phyloP scores from a whole-genome alignment of 148 eudicot species.

The Euryodendron excelsum region DNA sequence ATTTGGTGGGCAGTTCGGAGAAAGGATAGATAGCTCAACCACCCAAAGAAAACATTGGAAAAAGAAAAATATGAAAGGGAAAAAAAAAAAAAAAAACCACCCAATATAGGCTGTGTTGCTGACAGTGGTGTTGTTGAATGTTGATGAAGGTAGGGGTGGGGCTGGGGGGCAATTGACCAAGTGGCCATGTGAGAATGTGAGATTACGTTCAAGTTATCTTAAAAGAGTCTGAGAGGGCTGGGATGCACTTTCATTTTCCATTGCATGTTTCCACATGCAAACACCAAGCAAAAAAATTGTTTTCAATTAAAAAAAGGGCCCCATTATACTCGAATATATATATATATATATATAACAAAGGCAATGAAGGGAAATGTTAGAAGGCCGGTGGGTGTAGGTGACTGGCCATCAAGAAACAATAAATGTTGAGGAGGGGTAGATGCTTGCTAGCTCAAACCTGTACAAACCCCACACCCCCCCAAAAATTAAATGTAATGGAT shows the following conservation, averaged over 20 bases:
- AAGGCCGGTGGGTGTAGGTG: conserved; percentile 15
- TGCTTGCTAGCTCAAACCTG: background rate
- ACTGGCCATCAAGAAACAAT: conserved; percentile 15
- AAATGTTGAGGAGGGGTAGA: background rate
- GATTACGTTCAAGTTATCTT: conserved; percentile 22
- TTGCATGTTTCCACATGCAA: background rate
- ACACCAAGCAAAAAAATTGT: too few relatives aligned
- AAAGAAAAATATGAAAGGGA: background rate
- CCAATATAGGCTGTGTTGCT: background rate
- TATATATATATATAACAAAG: too few relatives aligned
- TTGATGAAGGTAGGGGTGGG: background rate
- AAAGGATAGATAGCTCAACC: conserved; percentile 47
- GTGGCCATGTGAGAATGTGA: conserved; percentile 17
- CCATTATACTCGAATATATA: too few relatives aligned
- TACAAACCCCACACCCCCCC: background rate
- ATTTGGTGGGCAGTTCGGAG: conserved; percentile 36
- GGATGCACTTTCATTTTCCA: background rate
- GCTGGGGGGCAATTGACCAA: conserved; percentile 8
- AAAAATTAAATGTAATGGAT: too few relatives aligned
- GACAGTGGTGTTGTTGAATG: background rate
- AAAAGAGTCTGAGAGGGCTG: background rate
- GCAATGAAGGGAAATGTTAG: too few relatives aligned
- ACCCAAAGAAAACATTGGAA: conserved; percentile 17
- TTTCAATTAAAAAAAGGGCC: too few relatives aligned
- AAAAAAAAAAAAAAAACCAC: background rate